A percentile compares a stretch with the other conserved stretches of the same genome.
Conservation (phyloP, 192 early-diverging fungal species). For the Coemansia sp. region DNA sequence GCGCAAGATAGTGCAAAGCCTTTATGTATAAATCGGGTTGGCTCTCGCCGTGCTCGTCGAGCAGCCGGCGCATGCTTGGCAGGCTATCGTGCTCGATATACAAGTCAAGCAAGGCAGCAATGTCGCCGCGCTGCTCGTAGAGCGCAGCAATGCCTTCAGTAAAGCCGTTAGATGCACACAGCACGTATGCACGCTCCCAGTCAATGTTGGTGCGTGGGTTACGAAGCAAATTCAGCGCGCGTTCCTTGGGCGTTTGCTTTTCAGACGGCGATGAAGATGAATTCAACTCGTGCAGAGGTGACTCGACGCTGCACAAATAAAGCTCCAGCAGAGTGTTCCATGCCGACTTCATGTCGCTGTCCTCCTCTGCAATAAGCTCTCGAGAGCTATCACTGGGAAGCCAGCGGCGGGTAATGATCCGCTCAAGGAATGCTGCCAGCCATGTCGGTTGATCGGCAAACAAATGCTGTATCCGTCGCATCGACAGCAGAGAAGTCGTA, state of each 20-base stretch:
- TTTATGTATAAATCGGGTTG: constrained; percentile 69
- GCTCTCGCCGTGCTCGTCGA: constrained; percentile 63
- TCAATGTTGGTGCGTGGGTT: constrained; percentile 75
- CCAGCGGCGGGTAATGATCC: constrained; percentile 78
- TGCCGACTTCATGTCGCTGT: constrained; percentile 67
- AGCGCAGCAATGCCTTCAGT: constrained; percentile 83
- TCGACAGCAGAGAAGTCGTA: constrained; percentile 20
- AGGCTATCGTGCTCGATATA: constrained; percentile 73
- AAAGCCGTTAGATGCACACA: constrained; percentile 84
- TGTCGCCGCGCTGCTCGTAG: constrained; percentile 81
- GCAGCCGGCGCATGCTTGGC: constrained; percentile 59
- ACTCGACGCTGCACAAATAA: constrained; percentile 64
- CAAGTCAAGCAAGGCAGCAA: constrained; percentile 65
- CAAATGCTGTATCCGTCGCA: constrained; percentile 78
- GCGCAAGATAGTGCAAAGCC: constrained; percentile 70
- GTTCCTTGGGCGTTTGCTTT: constrained; percentile 50
- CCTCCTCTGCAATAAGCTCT: constrained; percentile 29
- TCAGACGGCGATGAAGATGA: not conserved
- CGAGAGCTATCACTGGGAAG: constrained; percentile 15
- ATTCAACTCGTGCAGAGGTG: constrained; percentile 27
- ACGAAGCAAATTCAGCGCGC: constrained; percentile 68
- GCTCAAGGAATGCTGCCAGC: constrained; percentile 81
- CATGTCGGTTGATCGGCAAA: constrained; percentile 83
- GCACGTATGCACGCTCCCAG: constrained; percentile 85
- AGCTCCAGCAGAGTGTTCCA: constrained; percentile 94